These are phyloP conservation scores for Butyriboletus loyo DNA, from an alignment of 768 basidiomycete genomes.

Conservation along the genomic window DNA sequence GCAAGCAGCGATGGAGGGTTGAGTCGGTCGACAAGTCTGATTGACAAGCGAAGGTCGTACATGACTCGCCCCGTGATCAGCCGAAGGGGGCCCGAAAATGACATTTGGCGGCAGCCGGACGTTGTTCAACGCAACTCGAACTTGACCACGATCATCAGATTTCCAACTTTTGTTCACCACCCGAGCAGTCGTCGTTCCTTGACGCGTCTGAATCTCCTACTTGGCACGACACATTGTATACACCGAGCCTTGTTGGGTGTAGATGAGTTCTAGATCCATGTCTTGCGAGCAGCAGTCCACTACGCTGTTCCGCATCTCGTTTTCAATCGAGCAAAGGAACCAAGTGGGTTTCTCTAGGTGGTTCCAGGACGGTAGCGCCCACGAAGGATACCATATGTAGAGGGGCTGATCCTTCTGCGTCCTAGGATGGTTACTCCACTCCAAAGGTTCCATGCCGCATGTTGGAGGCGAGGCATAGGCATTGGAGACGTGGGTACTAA, in stretches of 20 bases:
- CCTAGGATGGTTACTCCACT: background rate
- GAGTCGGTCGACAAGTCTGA: background rate
- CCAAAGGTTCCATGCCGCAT: constrained; percentile 9
- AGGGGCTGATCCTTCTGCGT: constrained; percentile 14
- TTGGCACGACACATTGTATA: background rate
- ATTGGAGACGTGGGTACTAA: background rate
- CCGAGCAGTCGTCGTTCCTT: background rate
- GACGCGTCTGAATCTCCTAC: background rate
- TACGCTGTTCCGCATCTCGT: background rate
- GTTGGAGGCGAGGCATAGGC: constrained; percentile 15
- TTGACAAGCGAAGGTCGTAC: background rate
- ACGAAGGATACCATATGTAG: constrained; percentile 7
- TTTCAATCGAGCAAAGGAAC: background rate
- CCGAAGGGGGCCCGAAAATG: background rate
- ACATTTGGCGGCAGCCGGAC: no score
- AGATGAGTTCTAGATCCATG: background rate
- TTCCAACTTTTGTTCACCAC: background rate
- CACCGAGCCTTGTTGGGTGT: background rate
- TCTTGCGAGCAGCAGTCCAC: background rate
- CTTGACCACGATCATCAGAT: background rate
- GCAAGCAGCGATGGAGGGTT: background rate
- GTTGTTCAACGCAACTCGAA: background rate
- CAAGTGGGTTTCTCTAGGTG: background rate
- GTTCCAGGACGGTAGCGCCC: background rate
- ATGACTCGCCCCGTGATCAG: background rate